Conservation (phyloP, 768 basidiomycete species). For the Russula sp. region DNA sequence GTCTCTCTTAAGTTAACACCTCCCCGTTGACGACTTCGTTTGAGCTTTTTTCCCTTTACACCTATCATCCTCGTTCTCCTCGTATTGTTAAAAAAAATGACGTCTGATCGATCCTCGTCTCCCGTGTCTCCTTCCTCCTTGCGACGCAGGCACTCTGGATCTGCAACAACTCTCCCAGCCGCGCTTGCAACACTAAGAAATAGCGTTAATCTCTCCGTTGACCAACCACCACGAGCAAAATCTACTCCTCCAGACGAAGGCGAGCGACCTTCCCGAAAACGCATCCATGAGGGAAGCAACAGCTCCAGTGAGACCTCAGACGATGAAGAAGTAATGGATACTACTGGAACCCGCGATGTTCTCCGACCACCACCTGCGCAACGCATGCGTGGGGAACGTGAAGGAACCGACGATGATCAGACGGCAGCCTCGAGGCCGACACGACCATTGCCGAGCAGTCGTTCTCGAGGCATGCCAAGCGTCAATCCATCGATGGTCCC, state of each 20-base stretch:
- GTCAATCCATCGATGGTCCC: conserved; percentile 82
- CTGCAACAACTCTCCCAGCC: conserved; percentile 40
- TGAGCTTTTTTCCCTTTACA: neutral
- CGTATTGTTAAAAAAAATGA: conserved; percentile 10
- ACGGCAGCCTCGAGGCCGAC: conserved; percentile 45
- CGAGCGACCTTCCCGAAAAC: conserved; percentile 45
- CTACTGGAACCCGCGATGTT: conserved; percentile 10
- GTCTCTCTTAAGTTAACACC: neutral
- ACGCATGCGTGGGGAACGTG: conserved; percentile 4
- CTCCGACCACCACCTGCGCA: conserved; percentile 1
- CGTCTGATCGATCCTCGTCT: conserved; percentile 16
- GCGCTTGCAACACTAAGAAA: conserved; percentile 31
- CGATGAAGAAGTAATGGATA: conserved; percentile 50
- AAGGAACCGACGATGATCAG: conserved; percentile 45
- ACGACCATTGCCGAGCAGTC: conserved; percentile 40
- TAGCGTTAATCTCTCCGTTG: conserved; percentile 36
- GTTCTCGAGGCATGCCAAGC: conserved; percentile 37
- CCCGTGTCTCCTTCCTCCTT: conserved; percentile 16
- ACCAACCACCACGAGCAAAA: conserved; percentile 67
- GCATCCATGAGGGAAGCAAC: conserved; percentile 30
- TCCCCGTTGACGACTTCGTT: neutral
- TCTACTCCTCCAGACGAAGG: conserved; percentile 67
- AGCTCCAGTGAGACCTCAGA: conserved; percentile 35
- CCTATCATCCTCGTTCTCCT: neutral
- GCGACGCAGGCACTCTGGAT: conserved; percentile 64